A percentile compares a stretch with the other conserved stretches of the same genome.
phyloP scores from a whole-genome alignment of 2,329 filamentous ascomycete genomes.

The Phyllosticta paracitricarpa region DNA sequence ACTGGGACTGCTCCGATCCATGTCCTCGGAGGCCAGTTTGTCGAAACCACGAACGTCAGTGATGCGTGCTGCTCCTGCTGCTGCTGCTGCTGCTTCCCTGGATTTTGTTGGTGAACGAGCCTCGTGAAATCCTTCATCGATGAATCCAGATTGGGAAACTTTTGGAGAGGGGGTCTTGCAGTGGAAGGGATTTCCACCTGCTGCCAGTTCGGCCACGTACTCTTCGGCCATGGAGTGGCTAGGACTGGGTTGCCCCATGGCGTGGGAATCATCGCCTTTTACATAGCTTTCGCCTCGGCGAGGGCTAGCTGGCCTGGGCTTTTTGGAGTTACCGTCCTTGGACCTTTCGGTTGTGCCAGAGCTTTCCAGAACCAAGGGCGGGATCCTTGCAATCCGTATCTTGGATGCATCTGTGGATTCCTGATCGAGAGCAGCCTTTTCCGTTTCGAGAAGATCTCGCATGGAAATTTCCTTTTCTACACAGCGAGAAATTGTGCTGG shows the following conservation, averaged over 20 bases:
- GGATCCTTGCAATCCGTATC: neutral
- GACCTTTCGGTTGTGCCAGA: neutral
- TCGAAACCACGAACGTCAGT: neutral
- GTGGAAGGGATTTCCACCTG: slow-evolving; percentile 9
- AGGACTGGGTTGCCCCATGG: neutral
- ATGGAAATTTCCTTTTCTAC: neutral
- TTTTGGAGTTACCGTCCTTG: neutral
- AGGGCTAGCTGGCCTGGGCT: neutral
- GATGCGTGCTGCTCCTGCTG: neutral
- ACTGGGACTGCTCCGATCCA: neutral
- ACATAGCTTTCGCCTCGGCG: neutral
- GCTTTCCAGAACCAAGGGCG: neutral
- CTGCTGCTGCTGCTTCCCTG: neutral
- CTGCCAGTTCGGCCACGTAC: slow-evolving; percentile 23
- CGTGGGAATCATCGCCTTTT: neutral
- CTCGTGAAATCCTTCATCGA: neutral
- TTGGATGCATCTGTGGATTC: neutral
- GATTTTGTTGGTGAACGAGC: neutral
- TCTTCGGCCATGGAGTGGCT: slow-evolving; percentile 13
- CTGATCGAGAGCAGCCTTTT: neutral
- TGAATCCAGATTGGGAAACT: neutral
- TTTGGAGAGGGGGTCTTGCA: neutral
- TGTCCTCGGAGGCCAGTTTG: neutral
- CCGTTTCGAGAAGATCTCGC: slow-evolving; percentile 5
- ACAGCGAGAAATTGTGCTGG: slow-evolving; percentile 20